phyloP scores from a whole-genome alignment of 2,329 filamentous ascomycete species.

The Sporothrix euskadiensis region DNA sequence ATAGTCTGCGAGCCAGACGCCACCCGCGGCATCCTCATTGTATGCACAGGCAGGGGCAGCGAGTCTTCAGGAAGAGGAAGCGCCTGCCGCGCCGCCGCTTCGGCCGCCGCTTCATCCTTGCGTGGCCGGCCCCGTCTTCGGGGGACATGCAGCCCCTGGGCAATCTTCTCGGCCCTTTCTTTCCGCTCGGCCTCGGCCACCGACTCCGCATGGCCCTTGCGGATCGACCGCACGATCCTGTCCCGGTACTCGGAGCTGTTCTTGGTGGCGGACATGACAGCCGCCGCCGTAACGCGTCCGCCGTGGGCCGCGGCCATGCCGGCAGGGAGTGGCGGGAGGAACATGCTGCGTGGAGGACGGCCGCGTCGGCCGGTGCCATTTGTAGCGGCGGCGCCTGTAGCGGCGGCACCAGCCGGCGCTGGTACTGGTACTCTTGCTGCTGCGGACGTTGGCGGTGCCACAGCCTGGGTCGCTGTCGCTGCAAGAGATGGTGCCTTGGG shows the following conservation, averaged over 20 bases:
- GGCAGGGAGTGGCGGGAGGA: not conserved
- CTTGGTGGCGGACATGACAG: slow-evolving; percentile 37
- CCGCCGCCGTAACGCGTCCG: slow-evolving; percentile 36
- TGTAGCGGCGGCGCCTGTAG: not conserved
- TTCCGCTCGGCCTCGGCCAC: not conserved
- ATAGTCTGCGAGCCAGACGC: too few species aligned
- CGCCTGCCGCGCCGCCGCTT: not conserved
- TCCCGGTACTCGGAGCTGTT: slow-evolving; percentile 22
- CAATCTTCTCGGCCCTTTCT: not conserved
- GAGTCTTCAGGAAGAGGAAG: too few species aligned
- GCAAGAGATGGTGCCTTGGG: not conserved
- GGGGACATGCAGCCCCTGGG: not conserved
- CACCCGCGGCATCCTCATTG: too few species aligned
- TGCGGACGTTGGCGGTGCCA: slow-evolving; percentile 21
- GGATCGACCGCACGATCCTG: slow-evolving; percentile 28
- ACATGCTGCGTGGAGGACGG: not conserved
- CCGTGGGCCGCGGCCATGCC: not conserved
- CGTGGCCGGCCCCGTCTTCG: not conserved
- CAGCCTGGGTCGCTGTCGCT: slow-evolving; percentile 20
- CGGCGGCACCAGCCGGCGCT: not conserved
- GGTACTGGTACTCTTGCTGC: slow-evolving; percentile 24
- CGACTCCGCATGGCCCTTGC: slow-evolving; percentile 1
- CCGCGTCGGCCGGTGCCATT: not conserved
- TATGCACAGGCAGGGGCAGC: too few species aligned
- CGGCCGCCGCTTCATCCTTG: not conserved